Evolutionary conservation across 1,139 yeast species (phyloP), one percentile per base, ranked within the genome.

Genomic region (Tardiomyces digboiensis): DNA sequence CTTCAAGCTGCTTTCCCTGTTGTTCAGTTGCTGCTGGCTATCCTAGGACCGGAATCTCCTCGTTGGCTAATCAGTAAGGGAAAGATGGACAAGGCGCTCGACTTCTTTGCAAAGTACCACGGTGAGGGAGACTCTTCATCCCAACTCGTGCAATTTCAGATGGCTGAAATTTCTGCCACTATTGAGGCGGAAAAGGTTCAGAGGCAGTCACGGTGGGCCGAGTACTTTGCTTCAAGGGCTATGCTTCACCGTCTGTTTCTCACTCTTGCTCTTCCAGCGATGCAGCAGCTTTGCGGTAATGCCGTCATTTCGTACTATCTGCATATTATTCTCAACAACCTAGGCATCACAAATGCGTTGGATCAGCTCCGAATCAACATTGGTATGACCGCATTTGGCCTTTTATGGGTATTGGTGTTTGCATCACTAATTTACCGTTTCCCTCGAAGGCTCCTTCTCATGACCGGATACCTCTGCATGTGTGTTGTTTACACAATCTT

Each of bases 1-100:
- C 33, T 76, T 19, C 81, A 77, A 59, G 64, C 75, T 49, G 55
- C 77, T 37, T 81, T 81, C 10, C 80, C 79, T 39, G 55, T 71
- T 20, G 36, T 73, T n/a, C 61, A 76, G 49, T 57, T 72, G 42
- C 19, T 66, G 4, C 75, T 75, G 14, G 60, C 71, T 40, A 66
- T 76, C 57, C 68, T 76, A 51, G 65, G 79, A 49, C 82, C 79
- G 16, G 86, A 80, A 61, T 78, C 86, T 16, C 86, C 87, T 46
- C 76, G 86, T 65, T 80, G 86, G 85, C 68, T 79, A 53, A 80
- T 82, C 40, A 70, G 74, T 46, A 74, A 74, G 49, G 80, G 74
- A 38, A 65, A 70, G 49, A 76, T 80, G 78, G 81, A 77, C 12
- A 78, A 76, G 46, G 76, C 79, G 37, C 73, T 70, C 52, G 55